Conservation (phyloP, 176 grass and related monocot species). For the Hordeum marinum region DNA sequence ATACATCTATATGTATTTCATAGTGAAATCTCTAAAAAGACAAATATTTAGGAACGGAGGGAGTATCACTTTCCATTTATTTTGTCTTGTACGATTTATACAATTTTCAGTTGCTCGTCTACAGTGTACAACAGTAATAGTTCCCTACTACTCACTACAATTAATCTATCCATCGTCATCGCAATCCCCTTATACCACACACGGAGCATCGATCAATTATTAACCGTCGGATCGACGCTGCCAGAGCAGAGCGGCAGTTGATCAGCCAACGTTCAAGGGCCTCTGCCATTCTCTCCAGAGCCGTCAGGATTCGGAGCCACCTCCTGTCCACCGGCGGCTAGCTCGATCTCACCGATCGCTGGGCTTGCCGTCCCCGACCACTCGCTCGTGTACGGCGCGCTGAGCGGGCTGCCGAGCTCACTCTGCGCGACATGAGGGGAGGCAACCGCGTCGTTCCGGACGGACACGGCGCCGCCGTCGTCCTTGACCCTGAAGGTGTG, state of each 20-base stretch:
- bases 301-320: not conserved
- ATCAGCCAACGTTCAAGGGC: not conserved
- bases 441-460: not conserved
- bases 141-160: too few species aligned
- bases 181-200: too few species aligned
- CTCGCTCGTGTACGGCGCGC: not conserved
- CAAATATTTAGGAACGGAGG: too few species aligned
- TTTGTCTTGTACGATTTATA: too few species aligned
- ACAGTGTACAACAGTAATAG: too few species aligned
- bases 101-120: too few species aligned
- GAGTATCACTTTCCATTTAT: too few species aligned
- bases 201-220: not conserved
- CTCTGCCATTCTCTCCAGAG: not conserved
- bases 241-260: not conserved
- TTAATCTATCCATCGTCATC: too few species aligned
- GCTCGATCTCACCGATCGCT: conserved; percentile 9
- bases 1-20: too few species aligned
- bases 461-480: not conserved
- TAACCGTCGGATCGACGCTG: not conserved
- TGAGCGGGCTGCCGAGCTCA: conserved; percentile 2
- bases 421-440: not conserved
- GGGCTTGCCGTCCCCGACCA: conserved; percentile 21
- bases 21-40: too few species aligned
- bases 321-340: not conserved
- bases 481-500: conserved; percentile 38